A percentile compares a stretch with the other conserved stretches of the same genome.
These are phyloP conservation scores for Hypoxylon lienhwacheense DNA, from an alignment of 495 filamentous ascomycete genomes.

Conservation along the genomic window DNA sequence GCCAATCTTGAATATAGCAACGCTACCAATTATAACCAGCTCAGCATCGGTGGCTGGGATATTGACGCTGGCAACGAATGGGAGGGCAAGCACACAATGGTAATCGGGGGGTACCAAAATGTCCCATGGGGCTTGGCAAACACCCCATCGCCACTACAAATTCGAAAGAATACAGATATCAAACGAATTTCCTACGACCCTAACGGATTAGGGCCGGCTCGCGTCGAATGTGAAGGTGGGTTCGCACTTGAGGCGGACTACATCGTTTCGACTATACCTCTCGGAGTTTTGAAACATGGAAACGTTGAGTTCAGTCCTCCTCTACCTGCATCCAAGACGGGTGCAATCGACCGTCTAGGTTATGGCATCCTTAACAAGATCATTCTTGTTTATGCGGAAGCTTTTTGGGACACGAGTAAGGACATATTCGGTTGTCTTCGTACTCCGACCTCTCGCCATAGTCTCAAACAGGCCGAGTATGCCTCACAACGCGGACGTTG, in stretches of 20 bases:
- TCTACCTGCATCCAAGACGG: slow-evolving; percentile 81
- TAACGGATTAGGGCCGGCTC: slow-evolving; percentile 43
- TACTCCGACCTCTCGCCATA: slow-evolving; percentile 59
- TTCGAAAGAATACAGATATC: slow-evolving; percentile 63
- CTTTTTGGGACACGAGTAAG: slow-evolving; percentile 89
- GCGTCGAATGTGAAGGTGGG: slow-evolving; percentile 78
- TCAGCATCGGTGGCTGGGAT: slow-evolving; percentile 93
- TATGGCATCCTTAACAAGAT: slow-evolving; percentile 97
- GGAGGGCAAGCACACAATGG: slow-evolving; percentile 88
- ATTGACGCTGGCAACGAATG: slow-evolving; percentile 97
- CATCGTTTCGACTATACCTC: slow-evolving; percentile 82
- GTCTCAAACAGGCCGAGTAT: slow-evolving; percentile 56
- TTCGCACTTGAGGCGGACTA: slow-evolving; percentile 76
- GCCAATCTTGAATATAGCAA: slow-evolving; percentile 98
- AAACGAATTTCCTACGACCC: slow-evolving; percentile 38
- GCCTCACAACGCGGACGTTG: slow-evolving; percentile 70
- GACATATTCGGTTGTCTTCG: slow-evolving; percentile 94
- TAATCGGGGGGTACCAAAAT: slow-evolving; percentile 90
- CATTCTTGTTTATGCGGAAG: slow-evolving; percentile 81
- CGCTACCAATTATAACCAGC: slow-evolving; percentile 77
- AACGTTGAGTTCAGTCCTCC: slow-evolving; percentile 77
- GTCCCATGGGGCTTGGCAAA: slow-evolving; percentile 80
- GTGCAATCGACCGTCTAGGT: slow-evolving; percentile 81
- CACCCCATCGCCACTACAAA: slow-evolving; percentile 74
- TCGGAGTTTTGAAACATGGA: slow-evolving; percentile 84